Evolutionary conservation across 306 rosid species (phyloP).

Genomic region (Cucurbita ficifolia): DNA sequence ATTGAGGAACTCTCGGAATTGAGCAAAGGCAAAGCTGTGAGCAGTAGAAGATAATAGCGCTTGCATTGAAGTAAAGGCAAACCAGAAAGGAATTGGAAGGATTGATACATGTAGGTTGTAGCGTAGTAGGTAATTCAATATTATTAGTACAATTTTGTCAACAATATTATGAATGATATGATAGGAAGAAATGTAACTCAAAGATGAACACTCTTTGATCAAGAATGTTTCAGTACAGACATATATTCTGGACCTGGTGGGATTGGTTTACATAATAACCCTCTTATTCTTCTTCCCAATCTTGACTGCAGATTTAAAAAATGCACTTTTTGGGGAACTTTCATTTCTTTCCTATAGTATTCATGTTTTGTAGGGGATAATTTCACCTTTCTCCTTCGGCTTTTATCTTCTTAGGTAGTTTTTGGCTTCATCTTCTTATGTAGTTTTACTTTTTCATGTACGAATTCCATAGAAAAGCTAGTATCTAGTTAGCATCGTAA

Average conservation of each 20-base stretch:
- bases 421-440: no score
- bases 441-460: no score
- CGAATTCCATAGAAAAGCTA: no score
- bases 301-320: not conserved
- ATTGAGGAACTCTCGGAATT: constrained; percentile 75
- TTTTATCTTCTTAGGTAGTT: no score
- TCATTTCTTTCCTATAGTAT: not conserved
- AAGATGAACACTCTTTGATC: not conserved
- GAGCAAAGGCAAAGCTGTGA: constrained; percentile 75
- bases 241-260: not conserved
- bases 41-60: constrained; percentile 24
- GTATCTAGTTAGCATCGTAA: no score
- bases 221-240: not conserved
- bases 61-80: not conserved
- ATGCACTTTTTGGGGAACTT: not conserved
- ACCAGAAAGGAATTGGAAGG: not conserved
- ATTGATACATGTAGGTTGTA: not conserved
- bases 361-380: not conserved
- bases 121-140: not conserved
- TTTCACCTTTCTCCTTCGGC: no score
- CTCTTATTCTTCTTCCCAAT: not conserved
- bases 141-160: constrained; percentile 1
- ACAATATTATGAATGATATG: not conserved
- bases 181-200: constrained; percentile 7
- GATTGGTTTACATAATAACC: not conserved